phyloP scores from a whole-genome alignment of 2,329 filamentous ascomycete species.

The Arthroderma sp. region DNA sequence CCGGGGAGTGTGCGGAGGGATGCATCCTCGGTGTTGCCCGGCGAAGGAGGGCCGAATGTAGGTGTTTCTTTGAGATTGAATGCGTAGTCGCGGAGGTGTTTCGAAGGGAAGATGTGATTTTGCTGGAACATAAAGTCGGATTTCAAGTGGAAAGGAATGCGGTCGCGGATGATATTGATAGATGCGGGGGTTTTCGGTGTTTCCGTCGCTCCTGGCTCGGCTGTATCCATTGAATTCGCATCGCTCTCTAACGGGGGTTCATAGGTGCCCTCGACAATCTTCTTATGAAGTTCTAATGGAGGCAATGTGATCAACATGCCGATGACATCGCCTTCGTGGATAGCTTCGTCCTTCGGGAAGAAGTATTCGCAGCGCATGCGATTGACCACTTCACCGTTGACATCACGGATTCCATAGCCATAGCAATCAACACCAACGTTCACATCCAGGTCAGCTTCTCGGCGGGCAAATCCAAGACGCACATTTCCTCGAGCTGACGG shows the following conservation, averaged over 20 bases:
- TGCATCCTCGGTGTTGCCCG: constrained; percentile 54
- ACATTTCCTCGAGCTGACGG: constrained; percentile 29
- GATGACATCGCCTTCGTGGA: constrained; percentile 84
- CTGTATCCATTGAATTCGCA: constrained; percentile 3
- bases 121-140: constrained; percentile 80
- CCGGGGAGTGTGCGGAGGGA: constrained; percentile 76
- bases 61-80: constrained; percentile 34
- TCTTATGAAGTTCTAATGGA: constrained; percentile 70
- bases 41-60: constrained; percentile 38
- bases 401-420: constrained; percentile 84
- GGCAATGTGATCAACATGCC: constrained; percentile 87
- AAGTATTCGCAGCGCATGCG: constrained; percentile 89
- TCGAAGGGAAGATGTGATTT: constrained; percentile 53
- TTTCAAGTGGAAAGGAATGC: constrained; percentile 89
- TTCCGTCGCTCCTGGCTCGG: background rate
- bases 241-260: constrained; percentile 64
- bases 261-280: constrained; percentile 74
- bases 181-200: constrained; percentile 39
- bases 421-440: constrained; percentile 82
- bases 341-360: constrained; percentile 62
- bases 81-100: constrained; percentile 65
- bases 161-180: constrained; percentile 80
- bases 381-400: constrained; percentile 80
- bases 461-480: constrained; percentile 35
- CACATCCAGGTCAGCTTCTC: constrained; percentile 35